phyloP scores from a whole-genome alignment of 768 basidiomycete genomes.

The Xanthoconium stramineum region DNA sequence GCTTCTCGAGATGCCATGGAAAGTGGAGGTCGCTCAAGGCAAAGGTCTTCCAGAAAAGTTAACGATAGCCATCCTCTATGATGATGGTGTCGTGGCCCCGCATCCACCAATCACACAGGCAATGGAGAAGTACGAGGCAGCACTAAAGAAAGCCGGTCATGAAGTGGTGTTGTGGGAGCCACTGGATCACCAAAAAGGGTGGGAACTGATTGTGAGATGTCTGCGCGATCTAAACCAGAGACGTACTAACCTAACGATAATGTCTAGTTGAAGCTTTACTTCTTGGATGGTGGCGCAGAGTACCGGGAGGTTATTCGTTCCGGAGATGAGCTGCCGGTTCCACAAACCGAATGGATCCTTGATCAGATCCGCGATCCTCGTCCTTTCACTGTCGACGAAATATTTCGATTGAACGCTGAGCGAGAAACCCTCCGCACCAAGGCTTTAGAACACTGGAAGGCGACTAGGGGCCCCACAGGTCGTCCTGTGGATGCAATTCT shows the following conservation, averaged over 20 bases:
- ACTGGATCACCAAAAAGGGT: constrained; percentile 41
- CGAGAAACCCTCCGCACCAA: constrained; percentile 41
- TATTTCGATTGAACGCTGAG: constrained; percentile 43
- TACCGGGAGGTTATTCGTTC: constrained; percentile 37
- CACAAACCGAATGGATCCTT: constrained; percentile 44
- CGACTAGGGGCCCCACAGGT: constrained; percentile 34
- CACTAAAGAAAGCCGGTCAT: constrained; percentile 44
- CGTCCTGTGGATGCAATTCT: constrained; percentile 48
- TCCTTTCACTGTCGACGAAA: constrained; percentile 40
- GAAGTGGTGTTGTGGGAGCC: constrained; percentile 50
- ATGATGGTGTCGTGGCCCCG: constrained; percentile 49
- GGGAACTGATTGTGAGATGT: constrained; percentile 44
- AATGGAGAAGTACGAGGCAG: constrained; percentile 37
- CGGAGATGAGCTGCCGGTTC: constrained; percentile 36
- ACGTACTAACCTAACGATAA: constrained; percentile 17
- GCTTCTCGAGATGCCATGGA: constrained; percentile 51
- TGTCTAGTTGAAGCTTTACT: constrained; percentile 42
- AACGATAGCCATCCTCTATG: constrained; percentile 46
- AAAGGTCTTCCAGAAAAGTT: constrained; percentile 39
- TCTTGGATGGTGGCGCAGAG: constrained; percentile 48
- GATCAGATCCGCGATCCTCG: constrained; percentile 36
- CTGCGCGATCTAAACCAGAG: not conserved
- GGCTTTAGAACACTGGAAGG: constrained; percentile 46
- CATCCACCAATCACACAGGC: constrained; percentile 47
- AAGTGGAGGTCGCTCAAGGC: constrained; percentile 37